Evolutionary conservation across 2,329 filamentous ascomycete genomes (phyloP).

Genomic region (Hymenoscyphus infarciens): DNA sequence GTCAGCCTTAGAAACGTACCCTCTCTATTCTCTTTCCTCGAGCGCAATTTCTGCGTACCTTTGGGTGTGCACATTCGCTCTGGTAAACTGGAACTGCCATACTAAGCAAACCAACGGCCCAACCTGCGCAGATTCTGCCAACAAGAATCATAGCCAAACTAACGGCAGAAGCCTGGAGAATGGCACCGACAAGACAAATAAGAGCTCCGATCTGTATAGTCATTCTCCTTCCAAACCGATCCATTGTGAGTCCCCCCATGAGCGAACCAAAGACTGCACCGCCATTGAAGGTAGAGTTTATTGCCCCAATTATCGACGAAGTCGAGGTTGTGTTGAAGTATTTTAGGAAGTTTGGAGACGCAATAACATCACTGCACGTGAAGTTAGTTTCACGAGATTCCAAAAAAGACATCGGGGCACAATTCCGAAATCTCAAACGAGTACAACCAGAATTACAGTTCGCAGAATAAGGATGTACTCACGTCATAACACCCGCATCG

Average conservation of each 20-base stretch:
- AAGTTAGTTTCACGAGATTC: neutral
- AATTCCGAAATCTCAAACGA: neutral
- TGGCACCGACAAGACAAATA: slow-evolving; percentile 58
- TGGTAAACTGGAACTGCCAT: slow-evolving; percentile 67
- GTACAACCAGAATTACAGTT: neutral
- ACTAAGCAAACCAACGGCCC: slow-evolving; percentile 55
- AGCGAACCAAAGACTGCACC: slow-evolving; percentile 47
- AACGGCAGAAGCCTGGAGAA: slow-evolving; percentile 55
- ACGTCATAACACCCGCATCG: slow-evolving; percentile 36
- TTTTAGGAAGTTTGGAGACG: slow-evolving; percentile 27
- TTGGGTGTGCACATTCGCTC: slow-evolving; percentile 58
- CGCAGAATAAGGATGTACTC: neutral
- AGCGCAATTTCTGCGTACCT: neutral
- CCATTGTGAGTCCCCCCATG: slow-evolving; percentile 48
- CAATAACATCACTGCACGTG: slow-evolving; percentile 18
- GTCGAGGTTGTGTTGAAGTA: slow-evolving; percentile 36
- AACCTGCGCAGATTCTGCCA: slow-evolving; percentile 54
- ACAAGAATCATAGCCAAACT: slow-evolving; percentile 53
- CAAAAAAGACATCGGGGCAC: too few species aligned
- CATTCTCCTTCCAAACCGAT: slow-evolving; percentile 52
- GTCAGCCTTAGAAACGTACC: neutral
- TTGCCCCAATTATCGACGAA: slow-evolving; percentile 44
- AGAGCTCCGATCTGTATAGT: slow-evolving; percentile 56
- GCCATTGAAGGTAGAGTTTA: slow-evolving; percentile 63
- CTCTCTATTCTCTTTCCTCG: too few species aligned